Base-by-base conservation (phyloP, 768 basidiomycete species). In the Collybia sp. region DNA sequence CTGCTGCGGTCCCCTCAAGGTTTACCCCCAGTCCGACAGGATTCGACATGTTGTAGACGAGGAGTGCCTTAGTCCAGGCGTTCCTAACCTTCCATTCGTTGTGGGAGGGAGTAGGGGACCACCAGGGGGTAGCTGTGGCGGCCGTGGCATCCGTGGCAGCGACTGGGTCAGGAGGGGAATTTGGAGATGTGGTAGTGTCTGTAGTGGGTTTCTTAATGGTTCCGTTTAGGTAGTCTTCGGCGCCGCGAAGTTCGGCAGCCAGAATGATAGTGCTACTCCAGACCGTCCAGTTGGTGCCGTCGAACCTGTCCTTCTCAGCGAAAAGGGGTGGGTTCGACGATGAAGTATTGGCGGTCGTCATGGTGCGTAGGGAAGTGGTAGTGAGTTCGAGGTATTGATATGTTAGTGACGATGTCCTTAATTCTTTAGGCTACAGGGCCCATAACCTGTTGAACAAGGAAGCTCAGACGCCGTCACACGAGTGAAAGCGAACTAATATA, bases 11-110 rank as follows among this genome's bases (percentile, higher is more conserved):
- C 1, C 60, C 56, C 25, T 53, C 53, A 12, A 49, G 47, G 15
- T 54, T 52, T 3, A 59, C 33, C 0, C 58, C 61, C 1, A 58
- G 35, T 3, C 58, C 59, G 8, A 61, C 34, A 0, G 55, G 51
- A 33, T 62, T 55, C 30, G 60, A 56, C 33, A 52, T 52, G 43
- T 62, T 62, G 18, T 54, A 47, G 12, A 53, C 39, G 19, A 62
- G 43, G 0, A 55, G 49, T 1, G 45, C 48, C 2, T 45, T 34
- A 5, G 54, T 45, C 48, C 56, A 53, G 0, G 50, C 53, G 19
- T 63, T 55, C 1, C 52, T 43, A 5, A 46, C 40, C 3, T 45
- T 43, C 57, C 54, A 64, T 25, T 64, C 54, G 0, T 54, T 50
- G 5, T 17, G 3, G 1, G 52, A 49, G 2, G 62, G 62, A 9